Conservation (phyloP, 306 rosid species). For the Rosa lucieae region DNA sequence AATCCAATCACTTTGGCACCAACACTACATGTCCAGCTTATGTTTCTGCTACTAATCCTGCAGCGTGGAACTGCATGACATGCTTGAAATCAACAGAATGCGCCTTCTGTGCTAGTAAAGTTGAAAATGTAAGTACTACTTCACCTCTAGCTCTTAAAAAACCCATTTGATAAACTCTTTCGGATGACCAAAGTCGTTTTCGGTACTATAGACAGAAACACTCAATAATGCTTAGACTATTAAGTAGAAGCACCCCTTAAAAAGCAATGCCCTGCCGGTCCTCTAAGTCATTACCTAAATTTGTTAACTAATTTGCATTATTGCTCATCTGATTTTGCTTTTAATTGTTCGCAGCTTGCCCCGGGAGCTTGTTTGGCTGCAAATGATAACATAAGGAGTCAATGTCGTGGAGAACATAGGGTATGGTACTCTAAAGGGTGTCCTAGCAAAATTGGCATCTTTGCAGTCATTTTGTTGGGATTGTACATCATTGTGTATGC, state of each 20-base stretch:
- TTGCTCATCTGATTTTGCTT: not conserved
- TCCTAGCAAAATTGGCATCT: constrained; percentile 67
- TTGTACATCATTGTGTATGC: constrained; percentile 62
- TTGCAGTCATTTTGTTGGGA: constrained; percentile 59
- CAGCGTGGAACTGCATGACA: constrained; percentile 71
- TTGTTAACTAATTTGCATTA: not conserved
- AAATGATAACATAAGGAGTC: constrained; percentile 25
- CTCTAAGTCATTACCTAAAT: not conserved
- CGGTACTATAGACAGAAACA: no score
- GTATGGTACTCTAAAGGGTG: constrained; percentile 72
- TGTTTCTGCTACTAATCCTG: constrained; percentile 33
- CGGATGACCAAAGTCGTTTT: no score
- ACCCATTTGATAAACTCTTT: no score
- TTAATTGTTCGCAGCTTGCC: constrained; percentile 36
- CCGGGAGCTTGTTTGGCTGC: constrained; percentile 70
- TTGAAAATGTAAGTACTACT: constrained; percentile 36
- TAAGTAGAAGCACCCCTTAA: not conserved
- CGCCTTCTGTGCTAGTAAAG: constrained; percentile 53
- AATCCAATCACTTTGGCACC: constrained; percentile 53
- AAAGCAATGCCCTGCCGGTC: not conserved
- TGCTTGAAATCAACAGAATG: constrained; percentile 57
- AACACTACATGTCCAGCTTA: constrained; percentile 59
- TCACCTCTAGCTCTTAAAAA: not conserved
- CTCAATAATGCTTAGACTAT: not conserved
- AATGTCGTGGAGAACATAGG: constrained; percentile 37